Base-by-base conservation (phyloP, 2,329 filamentous ascomycete genomes). In the Fusarium haematococcum region DNA sequence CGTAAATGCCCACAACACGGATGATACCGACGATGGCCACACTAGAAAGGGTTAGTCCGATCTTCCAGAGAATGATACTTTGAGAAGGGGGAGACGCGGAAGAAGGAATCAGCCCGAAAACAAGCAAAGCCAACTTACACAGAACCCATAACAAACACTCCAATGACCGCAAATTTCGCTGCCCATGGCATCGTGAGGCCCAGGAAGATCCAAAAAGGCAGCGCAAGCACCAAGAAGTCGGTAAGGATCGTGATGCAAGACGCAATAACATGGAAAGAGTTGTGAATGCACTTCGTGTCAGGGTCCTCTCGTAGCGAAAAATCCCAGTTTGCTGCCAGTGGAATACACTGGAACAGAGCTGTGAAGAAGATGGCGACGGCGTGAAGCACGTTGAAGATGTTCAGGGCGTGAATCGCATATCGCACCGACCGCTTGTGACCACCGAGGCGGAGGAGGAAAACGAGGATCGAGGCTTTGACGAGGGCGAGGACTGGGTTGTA, bases 401-500 rank as follows among this genome's bases (percentile, higher is more conserved):
- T 79, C 1, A 74, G 68, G 5, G 39, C 45, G 9, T 74, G 41
- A 9, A 74, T 74, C 2, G 71, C 68, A 23, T 69, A 69, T 35
- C 71, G 71, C 1, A 74, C 60, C 3, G 63, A 69, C 4, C 70
- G 77, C 66, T 84, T 84, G 63, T 84, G 82, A 0, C 83, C 84
- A 3, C 83, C 81, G 0, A 87, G 79, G 1, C 84, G 84, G n/a
- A 85, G 78, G 25, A 86, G 80, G 68, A 86, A 86, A 8, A 86
- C 71, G 13, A 87, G 79, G 30, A 86, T 79, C 2, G 85, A 86
- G 13, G 82, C 80, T 70, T 87, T 87, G 65, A 86, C 84, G 13
- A 86, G 78, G 27, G 84, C 84, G 3, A 87, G 73, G 27, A 86
- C 83, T 1, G 85, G 85, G 48, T 85, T 86, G 77, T 87, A 86